These are phyloP conservation scores for Pleomassaria siparia DNA, from an alignment of 2,329 filamentous ascomycete genomes.

Conservation along the genomic window DNA sequence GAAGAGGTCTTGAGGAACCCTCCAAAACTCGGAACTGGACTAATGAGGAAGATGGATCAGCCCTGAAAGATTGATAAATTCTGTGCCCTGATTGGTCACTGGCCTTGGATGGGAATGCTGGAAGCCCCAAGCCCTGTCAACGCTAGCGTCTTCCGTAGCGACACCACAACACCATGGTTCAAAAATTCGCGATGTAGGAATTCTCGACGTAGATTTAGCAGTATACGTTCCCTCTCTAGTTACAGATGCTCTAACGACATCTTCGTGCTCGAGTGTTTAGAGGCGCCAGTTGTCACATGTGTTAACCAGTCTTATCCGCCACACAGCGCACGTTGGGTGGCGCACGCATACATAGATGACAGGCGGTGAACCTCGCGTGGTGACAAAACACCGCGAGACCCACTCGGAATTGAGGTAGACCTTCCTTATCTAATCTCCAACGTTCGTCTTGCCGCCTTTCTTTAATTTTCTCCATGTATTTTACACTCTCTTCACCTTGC, in stretches of 20 bases:
- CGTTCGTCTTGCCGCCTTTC: background rate
- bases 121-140: no score
- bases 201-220: background rate
- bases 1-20: no score
- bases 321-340: background rate
- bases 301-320: background rate
- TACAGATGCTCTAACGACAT: background rate
- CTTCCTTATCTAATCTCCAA: slow-evolving; percentile 1
- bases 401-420: background rate
- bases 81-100: no score
- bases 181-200: slow-evolving; percentile 1
- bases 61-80: no score
- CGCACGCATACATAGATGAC: background rate
- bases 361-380: background rate
- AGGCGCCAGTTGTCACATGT: background rate
- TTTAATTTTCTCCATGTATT: background rate
- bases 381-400: background rate
- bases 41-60: no score
- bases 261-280: background rate
- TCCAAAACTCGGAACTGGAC: no score
- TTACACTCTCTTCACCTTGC: background rate
- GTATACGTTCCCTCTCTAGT: background rate
- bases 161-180: background rate
- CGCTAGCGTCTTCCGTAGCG: background rate
- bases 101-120: no score